phyloP scores from a whole-genome alignment of 306 rosid genomes.

The Vigna radiata region DNA sequence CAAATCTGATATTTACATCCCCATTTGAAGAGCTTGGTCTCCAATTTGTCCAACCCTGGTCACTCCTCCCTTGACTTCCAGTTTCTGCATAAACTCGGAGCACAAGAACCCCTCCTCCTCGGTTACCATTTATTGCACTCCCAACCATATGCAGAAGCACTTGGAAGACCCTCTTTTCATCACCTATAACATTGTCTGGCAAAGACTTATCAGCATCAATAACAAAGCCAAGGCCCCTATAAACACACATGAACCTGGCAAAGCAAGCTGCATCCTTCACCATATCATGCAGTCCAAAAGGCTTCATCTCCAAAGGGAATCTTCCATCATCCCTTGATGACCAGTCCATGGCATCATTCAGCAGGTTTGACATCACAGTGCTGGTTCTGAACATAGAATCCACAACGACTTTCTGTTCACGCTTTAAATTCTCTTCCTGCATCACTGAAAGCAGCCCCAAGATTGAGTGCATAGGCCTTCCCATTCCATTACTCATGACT shows the following conservation, averaged over 20 bases:
- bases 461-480: constrained; percentile 92
- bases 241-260: constrained; percentile 70
- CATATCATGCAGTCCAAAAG: constrained; percentile 69
- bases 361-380: constrained; percentile 70
- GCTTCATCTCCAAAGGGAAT: constrained; percentile 65
- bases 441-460: constrained; percentile 81
- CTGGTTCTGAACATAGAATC: constrained; percentile 80
- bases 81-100: constrained; percentile 62
- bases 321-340: constrained; percentile 67
- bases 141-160: constrained; percentile 90
- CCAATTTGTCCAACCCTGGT: constrained; percentile 72
- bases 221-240: constrained; percentile 64
- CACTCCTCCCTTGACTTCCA: constrained; percentile 77
- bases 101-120: constrained; percentile 57
- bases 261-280: constrained; percentile 82
- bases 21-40: constrained; percentile 65
- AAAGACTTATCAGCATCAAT: constrained; percentile 76
- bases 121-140: constrained; percentile 60
- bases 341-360: constrained; percentile 77
- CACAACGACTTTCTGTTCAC: constrained; percentile 67
- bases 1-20: constrained; percentile 73
- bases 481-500: constrained; percentile 89
- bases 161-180: constrained; percentile 87
- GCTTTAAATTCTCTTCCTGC: constrained; percentile 63
- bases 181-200: constrained; percentile 79